Percentiles rank a stretch among this genome's conserved stretches.
Evolutionary conservation across 2,329 filamentous ascomycete species (phyloP).

Genomic region (Fusarium anthophilum): DNA sequence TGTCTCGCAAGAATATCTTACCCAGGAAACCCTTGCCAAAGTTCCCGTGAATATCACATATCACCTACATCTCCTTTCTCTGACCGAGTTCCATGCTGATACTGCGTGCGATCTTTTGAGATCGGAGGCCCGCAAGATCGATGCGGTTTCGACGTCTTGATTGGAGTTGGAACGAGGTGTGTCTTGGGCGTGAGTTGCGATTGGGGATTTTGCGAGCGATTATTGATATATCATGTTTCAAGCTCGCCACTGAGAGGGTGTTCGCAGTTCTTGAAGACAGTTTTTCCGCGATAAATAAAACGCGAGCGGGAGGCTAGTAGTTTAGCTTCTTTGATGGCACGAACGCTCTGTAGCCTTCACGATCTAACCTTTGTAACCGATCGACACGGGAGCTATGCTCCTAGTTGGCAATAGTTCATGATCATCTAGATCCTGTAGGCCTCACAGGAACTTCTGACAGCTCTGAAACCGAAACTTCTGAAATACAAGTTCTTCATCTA

Average conservation of each 20-base stretch:
- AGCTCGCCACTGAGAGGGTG: neutral
- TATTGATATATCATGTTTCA: neutral
- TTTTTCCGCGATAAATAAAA: neutral
- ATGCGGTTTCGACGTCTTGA: neutral
- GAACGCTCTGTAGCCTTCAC: neutral
- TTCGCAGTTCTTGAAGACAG: neutral
- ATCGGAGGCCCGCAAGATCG: neutral
- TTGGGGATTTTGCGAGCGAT: neutral
- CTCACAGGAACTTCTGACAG: neutral
- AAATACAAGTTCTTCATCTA: conserved; percentile 20
- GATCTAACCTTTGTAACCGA: neutral
- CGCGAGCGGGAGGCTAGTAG: neutral
- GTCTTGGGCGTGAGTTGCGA: neutral
- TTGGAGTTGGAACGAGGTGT: neutral
- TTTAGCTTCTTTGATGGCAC: neutral
- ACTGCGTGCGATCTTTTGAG: conserved; percentile 3
- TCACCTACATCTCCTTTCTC: neutral
- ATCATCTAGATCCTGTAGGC: neutral
- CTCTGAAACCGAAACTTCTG: neutral
- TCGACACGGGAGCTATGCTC: neutral
- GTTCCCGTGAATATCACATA: conserved; percentile 13
- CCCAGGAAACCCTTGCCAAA: conserved; percentile 18
- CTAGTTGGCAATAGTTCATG: neutral
- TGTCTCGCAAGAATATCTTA: conserved; percentile 3
- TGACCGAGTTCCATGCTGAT: conserved; percentile 3